Conservation (phyloP, 306 rosid genomes). For the Inga leiocalycina region DNA sequence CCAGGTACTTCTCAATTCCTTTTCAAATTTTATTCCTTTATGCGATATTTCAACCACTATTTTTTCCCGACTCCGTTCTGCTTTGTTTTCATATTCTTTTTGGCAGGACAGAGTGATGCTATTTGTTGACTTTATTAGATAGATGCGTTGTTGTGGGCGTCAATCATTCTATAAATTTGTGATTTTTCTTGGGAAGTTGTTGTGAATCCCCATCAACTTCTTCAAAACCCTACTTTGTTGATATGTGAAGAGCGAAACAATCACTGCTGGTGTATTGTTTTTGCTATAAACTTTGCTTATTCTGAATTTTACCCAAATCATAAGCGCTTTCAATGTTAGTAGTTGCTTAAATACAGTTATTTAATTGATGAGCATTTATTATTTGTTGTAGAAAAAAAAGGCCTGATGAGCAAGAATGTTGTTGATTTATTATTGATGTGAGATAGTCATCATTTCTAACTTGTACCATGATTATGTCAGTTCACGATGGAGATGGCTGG, state of each 20-base stretch:
- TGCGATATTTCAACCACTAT: not conserved
- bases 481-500: conserved; percentile 92
- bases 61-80: not conserved
- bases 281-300: not conserved
- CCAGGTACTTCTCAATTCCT: conserved; percentile 48
- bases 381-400: not conserved
- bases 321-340: not conserved
- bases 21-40: not conserved
- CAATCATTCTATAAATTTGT: not conserved
- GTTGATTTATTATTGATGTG: conserved; percentile 17
- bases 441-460: conserved; percentile 29
- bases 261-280: not conserved
- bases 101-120: not conserved
- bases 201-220: not conserved
- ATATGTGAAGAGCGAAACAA: not conserved
- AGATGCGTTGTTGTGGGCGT: not conserved
- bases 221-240: not conserved
- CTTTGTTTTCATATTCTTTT: not conserved
- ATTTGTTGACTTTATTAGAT: not conserved
- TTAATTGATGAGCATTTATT: not conserved
- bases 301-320: not conserved
- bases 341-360: not conserved
- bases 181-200: not conserved
- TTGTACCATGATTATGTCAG: conserved; percentile 47
- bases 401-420: conserved; percentile 3